Base-by-base conservation (phyloP, 805 yeast genomes). In the Gaillardinia entomophila region DNA sequence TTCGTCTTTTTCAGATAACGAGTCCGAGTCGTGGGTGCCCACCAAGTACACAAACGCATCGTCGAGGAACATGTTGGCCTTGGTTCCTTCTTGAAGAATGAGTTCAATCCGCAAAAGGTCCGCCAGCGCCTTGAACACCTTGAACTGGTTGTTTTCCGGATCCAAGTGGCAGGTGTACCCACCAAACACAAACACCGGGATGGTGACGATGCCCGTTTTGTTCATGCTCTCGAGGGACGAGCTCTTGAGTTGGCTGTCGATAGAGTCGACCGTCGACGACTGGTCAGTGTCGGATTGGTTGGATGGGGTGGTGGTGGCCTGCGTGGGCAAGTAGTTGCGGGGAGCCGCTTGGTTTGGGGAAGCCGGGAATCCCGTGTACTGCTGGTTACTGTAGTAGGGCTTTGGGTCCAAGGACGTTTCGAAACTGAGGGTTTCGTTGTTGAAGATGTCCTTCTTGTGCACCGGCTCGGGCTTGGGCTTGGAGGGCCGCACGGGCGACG, bases 101-200 rank as follows among this genome's bases (percentile, higher is more conserved):
- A 65, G 44, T 27, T 59, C 68, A 24, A 66, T 55, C 33, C 55
- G 53, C 17, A 64, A 45, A 11, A 66, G 48, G 18, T 59, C 67
- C 33, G 55, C 48, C 2, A 60, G 38, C 1, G 71, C 64, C 10
- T 33, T 39, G 31, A 64, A 63, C 4, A 15, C 26, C 17, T 43
- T 40, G 15, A 33, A 30, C 14, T 6, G 27, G 10, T 6, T 29
- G 3, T 51, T 56, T n/a, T 37, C 30, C 4, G 30, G 38, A 12
- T 36, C 41, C 2, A 26, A 14, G 10, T 26, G 24, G 20, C 40
- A 34, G 17, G 37, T 36, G 34, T 65, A 66, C 3, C 72, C 72
- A 3, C 71, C 72, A 46, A 63, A 65, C 11, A 60, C 42, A 38
- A 55, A 63, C 0, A 66, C 51, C 12, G 57, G 42, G 1, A 60